These are phyloP conservation scores for Blastobotrys indianensis DNA, from an alignment of 1,139 yeast species.

Conservation along the genomic window DNA sequence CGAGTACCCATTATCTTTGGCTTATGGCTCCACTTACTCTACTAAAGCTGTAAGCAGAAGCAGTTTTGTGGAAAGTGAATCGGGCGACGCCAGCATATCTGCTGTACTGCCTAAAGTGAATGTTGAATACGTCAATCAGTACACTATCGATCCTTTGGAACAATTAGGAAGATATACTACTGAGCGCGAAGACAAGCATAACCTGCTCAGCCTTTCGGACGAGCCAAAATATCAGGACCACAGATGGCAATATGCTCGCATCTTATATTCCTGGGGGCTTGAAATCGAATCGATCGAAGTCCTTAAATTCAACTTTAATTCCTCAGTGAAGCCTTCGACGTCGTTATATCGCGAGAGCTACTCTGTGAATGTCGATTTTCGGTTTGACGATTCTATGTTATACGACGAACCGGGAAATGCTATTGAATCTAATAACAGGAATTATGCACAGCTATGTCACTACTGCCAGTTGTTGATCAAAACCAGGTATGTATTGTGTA, in stretches of 20 bases:
- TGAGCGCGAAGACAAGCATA: neutral
- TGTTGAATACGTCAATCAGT: constrained; percentile 51
- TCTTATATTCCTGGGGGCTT: constrained; percentile 77
- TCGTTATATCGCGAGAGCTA: neutral
- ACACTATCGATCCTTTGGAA: constrained; percentile 42
- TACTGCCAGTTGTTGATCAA: constrained; percentile 58
- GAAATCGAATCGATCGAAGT: constrained; percentile 72
- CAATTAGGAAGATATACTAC: neutral
- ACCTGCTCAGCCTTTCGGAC: constrained; percentile 44
- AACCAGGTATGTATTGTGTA: constrained; percentile 62
- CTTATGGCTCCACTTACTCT: constrained; percentile 16
- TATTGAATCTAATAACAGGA: constrained; percentile 6
- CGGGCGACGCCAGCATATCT: constrained; percentile 1
- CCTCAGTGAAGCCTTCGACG: constrained; percentile 18
- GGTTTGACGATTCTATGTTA: constrained; percentile 10
- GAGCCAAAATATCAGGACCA: constrained; percentile 45
- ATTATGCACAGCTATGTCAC: constrained; percentile 38
- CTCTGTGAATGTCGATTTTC: constrained; percentile 8
- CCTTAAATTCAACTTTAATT: constrained; percentile 54
- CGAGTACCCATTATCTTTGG: constrained; percentile 16
- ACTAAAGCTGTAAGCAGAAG: constrained; percentile 19
- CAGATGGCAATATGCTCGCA: constrained; percentile 71
- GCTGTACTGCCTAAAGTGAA: constrained; percentile 24
- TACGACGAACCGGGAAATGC: neutral
- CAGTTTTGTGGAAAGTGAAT: constrained; percentile 18